Evolutionary conservation across 768 basidiomycete genomes (phyloP), one percentile per base, ranked within the genome.

Genomic region (Clitopilus passeckerianus): DNA sequence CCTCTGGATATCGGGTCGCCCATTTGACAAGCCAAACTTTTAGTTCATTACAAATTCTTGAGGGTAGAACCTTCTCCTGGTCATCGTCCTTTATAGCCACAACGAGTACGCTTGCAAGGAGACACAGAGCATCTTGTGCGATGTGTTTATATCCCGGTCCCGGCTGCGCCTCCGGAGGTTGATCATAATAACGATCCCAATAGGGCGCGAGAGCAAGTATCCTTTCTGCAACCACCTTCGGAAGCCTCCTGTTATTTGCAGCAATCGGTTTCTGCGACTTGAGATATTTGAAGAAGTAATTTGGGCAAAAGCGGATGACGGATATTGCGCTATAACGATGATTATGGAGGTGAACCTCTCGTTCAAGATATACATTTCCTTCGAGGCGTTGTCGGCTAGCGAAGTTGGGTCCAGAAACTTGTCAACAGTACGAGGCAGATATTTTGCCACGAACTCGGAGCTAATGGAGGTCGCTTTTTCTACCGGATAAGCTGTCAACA

Each of bases 181-280:
- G 37, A 37, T 30, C 34, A 20, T 59, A 22, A 10, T 44, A 8
- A 0, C 23, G 57, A 63, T 72, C 66, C 61, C 63, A 67, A 16
- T 57, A 59, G 6, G 67, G 67, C 20, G 63, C 69, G 18, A 65
- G 52, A 14, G 59, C 63, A 14, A 66, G 60, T 12, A 70, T 57
- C 5, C 68, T 65, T 16, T 69, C 59, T 9, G 67, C 64, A 6
- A 72, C 16, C n/a, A 56, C 57, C 37, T 61, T 60, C 44, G 65
- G 54, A 16, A 72, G 61, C 15, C 37, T 53, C 56, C 65, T 68
- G n/a, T 69, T 68, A 24, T 55, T 61, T 46, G 61, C 63, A 44
- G 66, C 66, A 20, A 53, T 35, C 10, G 63, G 54, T 12, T 63
- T 65, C 20, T 58, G 57, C 14, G 67, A 69, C 18, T 64, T 63